Evolutionary conservation across 1,284 basidiomycete genomes (phyloP).

Genomic region (Abortiporus biennis): DNA sequence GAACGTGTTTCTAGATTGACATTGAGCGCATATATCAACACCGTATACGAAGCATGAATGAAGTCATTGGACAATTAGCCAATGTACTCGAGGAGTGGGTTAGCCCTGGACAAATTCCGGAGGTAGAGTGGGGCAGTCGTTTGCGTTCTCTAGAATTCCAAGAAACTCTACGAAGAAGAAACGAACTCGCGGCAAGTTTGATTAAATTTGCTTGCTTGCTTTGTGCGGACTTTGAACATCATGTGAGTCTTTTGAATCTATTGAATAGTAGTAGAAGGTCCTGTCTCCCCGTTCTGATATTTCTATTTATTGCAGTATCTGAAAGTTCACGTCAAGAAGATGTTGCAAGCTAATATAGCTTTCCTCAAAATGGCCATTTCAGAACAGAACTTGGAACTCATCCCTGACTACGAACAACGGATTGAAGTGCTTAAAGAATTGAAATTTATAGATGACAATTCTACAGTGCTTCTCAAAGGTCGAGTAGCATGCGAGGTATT

Average conservation of each 20-base stretch:
- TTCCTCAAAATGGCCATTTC: constrained; percentile 78
- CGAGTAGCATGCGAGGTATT: constrained; percentile 93
- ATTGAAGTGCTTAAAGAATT: constrained; percentile 89
- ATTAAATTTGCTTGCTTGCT: constrained; percentile 41
- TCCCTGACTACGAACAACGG: constrained; percentile 96
- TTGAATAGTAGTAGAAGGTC: neutral
- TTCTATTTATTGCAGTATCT: constrained; percentile 60
- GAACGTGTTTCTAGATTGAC: constrained; percentile 35
- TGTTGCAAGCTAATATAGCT: constrained; percentile 69
- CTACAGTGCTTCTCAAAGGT: constrained; percentile 93
- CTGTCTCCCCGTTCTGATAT: neutral
- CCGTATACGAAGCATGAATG: constrained; percentile 57
- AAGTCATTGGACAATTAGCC: constrained; percentile 43
- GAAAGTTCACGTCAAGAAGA: constrained; percentile 68
- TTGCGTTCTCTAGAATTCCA: constrained; percentile 90
- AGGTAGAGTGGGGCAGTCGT: constrained; percentile 82
- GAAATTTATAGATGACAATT: constrained; percentile 89
- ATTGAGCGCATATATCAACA: too few relatives aligned
- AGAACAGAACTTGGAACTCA: constrained; percentile 94
- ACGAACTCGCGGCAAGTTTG: constrained; percentile 41
- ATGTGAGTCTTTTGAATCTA: constrained; percentile 50
- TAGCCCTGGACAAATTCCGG: constrained; percentile 43
- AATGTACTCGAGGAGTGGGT: constrained; percentile 52
- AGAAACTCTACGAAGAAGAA: constrained; percentile 66
- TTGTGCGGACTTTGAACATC: constrained; percentile 62